Base-by-base conservation (phyloP, 495 filamentous ascomycete species). In the Aspergillus asperescens region DNA sequence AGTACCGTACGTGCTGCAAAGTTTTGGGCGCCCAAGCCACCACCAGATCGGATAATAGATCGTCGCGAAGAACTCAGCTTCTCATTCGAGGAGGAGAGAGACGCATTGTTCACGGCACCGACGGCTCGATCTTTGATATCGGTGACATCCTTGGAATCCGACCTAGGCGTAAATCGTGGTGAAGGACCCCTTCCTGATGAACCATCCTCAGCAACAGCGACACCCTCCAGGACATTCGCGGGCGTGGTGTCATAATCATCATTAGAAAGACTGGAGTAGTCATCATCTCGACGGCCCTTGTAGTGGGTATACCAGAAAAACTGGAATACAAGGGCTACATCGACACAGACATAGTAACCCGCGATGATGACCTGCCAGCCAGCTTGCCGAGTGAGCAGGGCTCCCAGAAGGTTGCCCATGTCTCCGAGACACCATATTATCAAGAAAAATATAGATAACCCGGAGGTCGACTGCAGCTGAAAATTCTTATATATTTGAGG, bases 401-500 rank as follows among this genome's bases (percentile, higher is more conserved):
- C 82, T 6, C 85, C 85, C 1, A 85, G 57, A 19, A 88, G 65
- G 50, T 89, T 89, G 59, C 80, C 79, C n/a, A 79, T 54, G 64
- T 89, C 85, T 23, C 85, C 85, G 4, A 84, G 62, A 48, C 84
- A 76, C 85, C 85, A 89, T 62, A 86, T 83, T 1, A 80, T 68
- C 32, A 89, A 65, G 59, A 89, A 89, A 51, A 80, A 85, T 48
- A 84, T 74, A 3, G 82, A 86, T 34, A 89, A 62, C 4, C 85
- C 85, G 5, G 83, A 81, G 0, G 84, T 86, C 3, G 84, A 87
- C 53, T 81, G 70, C 7, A 85, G 59, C 40, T 74, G 73, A 56
- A 80, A 81, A 62, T 89, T 89, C 71, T 86, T 86, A 66, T 78
- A 82, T 37, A 89, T 85, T 58, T 89, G 85, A 3, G 85, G 85